Percentiles rank a stretch among this genome's conserved stretches.
These are phyloP conservation scores for Linum tenue DNA, from an alignment of 345 rosid genomes.

Conservation along the genomic window DNA sequence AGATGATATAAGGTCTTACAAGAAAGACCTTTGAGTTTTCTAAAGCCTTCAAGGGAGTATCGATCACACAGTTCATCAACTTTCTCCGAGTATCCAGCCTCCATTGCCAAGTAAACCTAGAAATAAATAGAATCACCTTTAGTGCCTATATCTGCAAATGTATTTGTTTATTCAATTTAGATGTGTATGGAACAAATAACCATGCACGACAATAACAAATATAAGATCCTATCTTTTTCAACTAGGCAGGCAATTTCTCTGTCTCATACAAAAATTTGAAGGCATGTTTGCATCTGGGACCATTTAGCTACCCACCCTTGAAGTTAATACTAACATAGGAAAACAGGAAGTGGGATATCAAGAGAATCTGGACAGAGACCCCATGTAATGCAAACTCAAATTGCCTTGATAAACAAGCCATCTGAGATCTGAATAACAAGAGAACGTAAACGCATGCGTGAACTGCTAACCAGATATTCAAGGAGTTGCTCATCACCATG, in stretches of 20 bases:
- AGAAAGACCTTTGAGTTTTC: slow-evolving; percentile 36
- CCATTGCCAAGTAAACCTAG: slow-evolving; percentile 94
- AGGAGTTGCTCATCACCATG: slow-evolving; percentile 57
- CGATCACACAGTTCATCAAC: slow-evolving; percentile 78
- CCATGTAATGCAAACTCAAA: no score
- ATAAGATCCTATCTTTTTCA: no score
- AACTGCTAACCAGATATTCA: slow-evolving; percentile 55
- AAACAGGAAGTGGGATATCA: no score
- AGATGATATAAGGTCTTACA: background rate
- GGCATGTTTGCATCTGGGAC: no score
- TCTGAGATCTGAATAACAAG: background rate
- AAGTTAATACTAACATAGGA: no score
- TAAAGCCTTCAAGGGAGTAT: slow-evolving; percentile 70
- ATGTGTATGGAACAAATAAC: no score
- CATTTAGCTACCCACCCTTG: no score
- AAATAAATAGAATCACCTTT: slow-evolving; percentile 4
- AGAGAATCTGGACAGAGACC: no score
- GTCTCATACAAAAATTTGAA: no score
- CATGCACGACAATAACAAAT: no score
- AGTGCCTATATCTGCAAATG: background rate
- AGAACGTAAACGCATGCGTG: background rate
- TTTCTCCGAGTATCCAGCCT: slow-evolving; percentile 92
- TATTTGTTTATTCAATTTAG: background rate
- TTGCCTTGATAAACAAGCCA: background rate
- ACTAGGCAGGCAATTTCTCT: no score